Base-by-base conservation (phyloP, 495 filamentous ascomycete species). In the Daldinia concentrica region DNA sequence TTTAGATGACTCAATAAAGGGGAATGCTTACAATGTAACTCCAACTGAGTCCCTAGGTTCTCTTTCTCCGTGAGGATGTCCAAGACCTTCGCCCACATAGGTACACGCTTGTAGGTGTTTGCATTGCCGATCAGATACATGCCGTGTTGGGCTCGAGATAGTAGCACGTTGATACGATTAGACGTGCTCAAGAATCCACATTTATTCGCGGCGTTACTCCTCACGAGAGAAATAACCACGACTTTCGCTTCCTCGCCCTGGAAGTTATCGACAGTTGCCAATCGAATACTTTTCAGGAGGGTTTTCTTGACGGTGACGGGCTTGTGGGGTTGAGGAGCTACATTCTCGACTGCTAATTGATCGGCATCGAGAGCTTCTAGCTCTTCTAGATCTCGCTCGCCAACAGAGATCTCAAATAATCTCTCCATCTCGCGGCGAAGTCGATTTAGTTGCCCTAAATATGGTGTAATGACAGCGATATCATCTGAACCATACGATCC, bases 251-350 rank as follows among this genome's bases (percentile, higher is more conserved):
- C 91, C 75, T 95, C 92, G 6, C 91, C 91, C 72, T 94, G 92
- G 63, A 94, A 94, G 73, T 93, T 94, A 76, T 95, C 93, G n/a
- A 96, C 88, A 0, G 90, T 95, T n/a, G 93, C 91, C 6, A 93
- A 76, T 27, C 90, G 82, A 2, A 96, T 78, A 12, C 82, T 81
- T n/a, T 90, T 82, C 0, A 89, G 69, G 1, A 94, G 79, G 0
- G 80, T 86, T 22, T 80, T 84, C 70, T 88, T 88, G 52, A 79
- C 63, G 29, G 63, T 24, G 26, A 30, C 11, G 17, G 48, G 34
- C 4, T 60, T 68, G 14, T 64, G 24, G 8, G 29, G 27, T 11
- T 72, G 60, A 22, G 61, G 45, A 8, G 22, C 26, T 6, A 79
- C 71, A n/a, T 79, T 78, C 27, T 78, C 68, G 4, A 58, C 55